Conservation (phyloP, 177 flowering plant genomes). For the Vitis hybrid region DNA sequence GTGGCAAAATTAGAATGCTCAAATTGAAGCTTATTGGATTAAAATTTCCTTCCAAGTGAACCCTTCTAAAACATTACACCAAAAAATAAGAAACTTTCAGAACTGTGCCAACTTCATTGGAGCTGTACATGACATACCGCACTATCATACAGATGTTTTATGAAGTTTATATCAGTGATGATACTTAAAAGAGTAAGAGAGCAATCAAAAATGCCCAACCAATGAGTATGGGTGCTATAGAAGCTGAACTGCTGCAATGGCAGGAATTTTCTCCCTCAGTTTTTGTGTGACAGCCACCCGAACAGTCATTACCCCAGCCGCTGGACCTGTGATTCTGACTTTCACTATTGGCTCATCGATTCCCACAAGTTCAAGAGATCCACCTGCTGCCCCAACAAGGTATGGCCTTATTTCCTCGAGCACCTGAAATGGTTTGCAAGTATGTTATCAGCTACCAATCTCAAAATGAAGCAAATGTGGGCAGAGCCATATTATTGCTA, state of each 20-base stretch:
- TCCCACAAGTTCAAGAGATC: conserved; percentile 74
- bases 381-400: conserved; percentile 91
- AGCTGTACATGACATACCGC: conserved; percentile 4
- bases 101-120: neutral
- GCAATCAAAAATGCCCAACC: no score
- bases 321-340: conserved; percentile 83
- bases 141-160: neutral
- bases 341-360: conserved; percentile 92
- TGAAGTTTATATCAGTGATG: neutral
- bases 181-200: no score
- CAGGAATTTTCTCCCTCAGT: conserved; percentile 87
- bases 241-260: conserved; percentile 91
- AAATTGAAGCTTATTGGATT: no score
- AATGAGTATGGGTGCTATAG: conserved; percentile 20
- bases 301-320: conserved; percentile 94
- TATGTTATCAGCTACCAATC: neutral
- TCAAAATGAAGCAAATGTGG: neutral
- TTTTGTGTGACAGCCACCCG: conserved; percentile 95
- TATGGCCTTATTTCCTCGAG: conserved; percentile 98
- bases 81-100: neutral
- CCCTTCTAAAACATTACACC: neutral
- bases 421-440: conserved; percentile 43
- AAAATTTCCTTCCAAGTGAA: no score
- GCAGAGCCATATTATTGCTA: no score
- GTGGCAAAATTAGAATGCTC: no score